Evolutionary conservation across 257 asterid species (phyloP), one percentile per base, ranked within the genome.

Genomic region (Primulina eburnea): DNA sequence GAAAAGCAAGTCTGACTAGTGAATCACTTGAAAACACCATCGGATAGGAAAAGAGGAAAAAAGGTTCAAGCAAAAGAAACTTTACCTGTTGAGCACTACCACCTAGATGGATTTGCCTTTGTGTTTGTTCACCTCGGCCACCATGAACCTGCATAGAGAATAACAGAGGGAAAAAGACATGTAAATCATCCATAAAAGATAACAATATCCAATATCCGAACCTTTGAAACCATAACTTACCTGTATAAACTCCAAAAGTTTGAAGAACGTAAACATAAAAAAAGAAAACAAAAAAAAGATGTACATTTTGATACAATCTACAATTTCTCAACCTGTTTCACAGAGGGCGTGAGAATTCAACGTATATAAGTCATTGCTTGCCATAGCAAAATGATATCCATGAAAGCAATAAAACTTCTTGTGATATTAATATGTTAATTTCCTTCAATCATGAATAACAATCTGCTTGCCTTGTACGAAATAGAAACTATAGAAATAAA

Each of bases 1-100:
- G 56, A 16, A 16, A 50, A 50, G 56, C 20, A 50, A 50, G 8
- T 50, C 56, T 4, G 16, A 50, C 56, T 5, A 16, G 56, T 50
- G 56, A 50, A 50, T 50, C 8, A 50, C 56, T 50, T 50, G 56
- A 50, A 53, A 55, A 14, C 11, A n/a, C 10, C 65, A 9, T 26
- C 3, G 18, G 29, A 53, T n/a, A 6, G 30, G 26, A 52, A 0
- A 60, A 53, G 16, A 67, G 61, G 57, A 26, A 20, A 21, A 33
- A 7, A 21, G 43, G 20, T 38, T 30, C 20, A 55, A 69, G 62
- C 8, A 69, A 35, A 61, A 5, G 24, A 40, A 21, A 40, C 40
- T 74, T 74, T 63, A 89, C 99, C 97, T 93, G 99, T 68, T 85
- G 99, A 52, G 91, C 80, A 73, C 71, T 86, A 67, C 99, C 99